Conservation (phyloP, 192 early-diverging fungal species). For the Cladochytrium replicatum region DNA sequence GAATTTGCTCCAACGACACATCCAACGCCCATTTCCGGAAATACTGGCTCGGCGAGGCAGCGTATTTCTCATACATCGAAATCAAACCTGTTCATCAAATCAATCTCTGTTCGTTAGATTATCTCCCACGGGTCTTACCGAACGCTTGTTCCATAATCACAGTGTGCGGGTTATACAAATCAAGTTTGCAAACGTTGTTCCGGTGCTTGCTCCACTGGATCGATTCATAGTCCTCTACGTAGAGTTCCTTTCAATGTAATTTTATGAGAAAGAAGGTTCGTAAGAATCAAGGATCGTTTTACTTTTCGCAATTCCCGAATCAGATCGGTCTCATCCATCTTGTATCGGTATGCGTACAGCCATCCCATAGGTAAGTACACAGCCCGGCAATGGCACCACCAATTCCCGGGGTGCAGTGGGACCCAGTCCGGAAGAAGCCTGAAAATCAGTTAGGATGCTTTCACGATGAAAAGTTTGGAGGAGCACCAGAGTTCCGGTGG, state of each 20-base stretch:
- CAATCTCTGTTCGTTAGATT: neutral
- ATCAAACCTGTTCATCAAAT: too few species aligned
- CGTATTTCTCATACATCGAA: too few species aligned
- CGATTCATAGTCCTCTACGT: slow-evolving; percentile 69
- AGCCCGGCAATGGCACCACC: slow-evolving; percentile 89
- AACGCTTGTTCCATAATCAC: slow-evolving; percentile 65
- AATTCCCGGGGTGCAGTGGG: slow-evolving; percentile 79
- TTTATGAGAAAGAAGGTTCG: slow-evolving; percentile 1
- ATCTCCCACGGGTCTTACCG: slow-evolving; percentile 30
- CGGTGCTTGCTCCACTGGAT: slow-evolving; percentile 76
- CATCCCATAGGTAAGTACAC: slow-evolving; percentile 97
- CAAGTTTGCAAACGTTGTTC: slow-evolving; percentile 70
- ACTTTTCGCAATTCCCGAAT: slow-evolving; percentile 63
- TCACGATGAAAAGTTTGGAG: neutral
- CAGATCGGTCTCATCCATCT: slow-evolving; percentile 52
- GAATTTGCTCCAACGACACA: slow-evolving; percentile 69
- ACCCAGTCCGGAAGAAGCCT: slow-evolving; percentile 68
- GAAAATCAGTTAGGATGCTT: neutral
- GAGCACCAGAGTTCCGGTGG: slow-evolving; percentile 83
- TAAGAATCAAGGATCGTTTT: neutral
- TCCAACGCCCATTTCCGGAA: slow-evolving; percentile 60
- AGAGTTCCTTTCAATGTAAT: slow-evolving; percentile 56
- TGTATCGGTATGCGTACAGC: slow-evolving; percentile 63
- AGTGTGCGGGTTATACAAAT: slow-evolving; percentile 80
- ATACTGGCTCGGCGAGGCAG: slow-evolving; percentile 33